These are phyloP conservation scores for Stenogyne calaminthoides DNA, from an alignment of 305 asterid species.

Conservation along the genomic window DNA sequence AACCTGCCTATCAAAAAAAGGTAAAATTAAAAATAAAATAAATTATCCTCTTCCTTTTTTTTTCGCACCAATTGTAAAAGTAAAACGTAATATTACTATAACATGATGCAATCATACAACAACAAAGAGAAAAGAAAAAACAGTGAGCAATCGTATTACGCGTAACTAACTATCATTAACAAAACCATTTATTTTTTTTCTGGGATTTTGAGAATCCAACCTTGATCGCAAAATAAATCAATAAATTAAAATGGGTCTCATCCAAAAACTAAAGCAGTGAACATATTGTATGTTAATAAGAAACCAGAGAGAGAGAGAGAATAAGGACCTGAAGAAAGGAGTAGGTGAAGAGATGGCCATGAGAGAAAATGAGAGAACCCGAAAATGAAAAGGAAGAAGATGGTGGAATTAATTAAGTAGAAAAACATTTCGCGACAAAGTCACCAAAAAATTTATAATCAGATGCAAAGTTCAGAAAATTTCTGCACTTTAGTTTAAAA, in stretches of 20 bases:
- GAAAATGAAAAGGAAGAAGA: no score
- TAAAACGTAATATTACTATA: neutral
- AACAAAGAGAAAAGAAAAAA: neutral
- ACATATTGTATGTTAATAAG: neutral
- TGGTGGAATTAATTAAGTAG: no score
- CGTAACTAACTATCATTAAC: neutral
- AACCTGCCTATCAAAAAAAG: slow-evolving; percentile 30
- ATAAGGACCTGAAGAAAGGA: slow-evolving; percentile 30
- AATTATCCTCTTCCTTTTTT: neutral
- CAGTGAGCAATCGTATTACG: neutral
- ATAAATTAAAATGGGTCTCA: neutral
- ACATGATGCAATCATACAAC: neutral
- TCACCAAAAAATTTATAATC: no score
- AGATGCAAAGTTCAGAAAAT: no score
- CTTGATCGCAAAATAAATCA: neutral
- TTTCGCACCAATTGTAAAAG: neutral
- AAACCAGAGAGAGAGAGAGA: neutral
- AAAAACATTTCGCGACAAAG: no score
- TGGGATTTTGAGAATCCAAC: neutral
- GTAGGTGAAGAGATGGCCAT: slow-evolving; percentile 6
- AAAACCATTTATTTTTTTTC: neutral
- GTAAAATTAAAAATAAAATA: neutral
- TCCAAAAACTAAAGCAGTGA: neutral
- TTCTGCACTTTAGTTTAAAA: no score
- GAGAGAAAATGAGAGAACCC: no score